Conservation (phyloP, 768 basidiomycete species). For the Lyophyllum semitale region DNA sequence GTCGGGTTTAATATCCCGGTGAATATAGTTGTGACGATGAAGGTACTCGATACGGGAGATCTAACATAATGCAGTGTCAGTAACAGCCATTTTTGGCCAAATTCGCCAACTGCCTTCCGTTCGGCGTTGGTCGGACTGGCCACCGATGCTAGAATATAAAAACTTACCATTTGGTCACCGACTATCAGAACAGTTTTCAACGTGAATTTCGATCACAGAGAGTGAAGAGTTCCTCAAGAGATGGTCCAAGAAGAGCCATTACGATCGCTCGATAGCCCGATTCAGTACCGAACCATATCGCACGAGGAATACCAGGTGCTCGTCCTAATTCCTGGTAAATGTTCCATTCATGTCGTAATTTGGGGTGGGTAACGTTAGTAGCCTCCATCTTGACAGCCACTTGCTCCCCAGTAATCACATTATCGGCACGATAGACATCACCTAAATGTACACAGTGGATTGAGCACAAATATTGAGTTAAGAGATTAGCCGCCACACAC, state of each 20-base stretch:
- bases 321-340: conserved; percentile 74
- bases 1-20: conserved; percentile 81
- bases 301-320: conserved; percentile 72
- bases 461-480: too few relatives aligned
- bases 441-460: conserved; percentile 35
- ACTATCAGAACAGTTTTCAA: conserved; percentile 64
- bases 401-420: conserved; percentile 77
- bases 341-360: conserved; percentile 76
- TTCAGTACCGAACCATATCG: conserved; percentile 67
- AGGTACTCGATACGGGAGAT: conserved; percentile 28
- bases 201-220: conserved; percentile 54
- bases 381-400: conserved; percentile 73
- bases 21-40: conserved; percentile 79
- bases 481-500: too few relatives aligned
- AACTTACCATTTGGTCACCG: conserved; percentile 70
- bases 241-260: conserved; percentile 70
- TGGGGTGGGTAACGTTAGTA: conserved; percentile 60
- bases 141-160: too few relatives aligned
- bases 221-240: conserved; percentile 65
- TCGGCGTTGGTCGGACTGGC: too few relatives aligned
- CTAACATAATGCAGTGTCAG: conserved; percentile 54
- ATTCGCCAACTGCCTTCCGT: too few relatives aligned
- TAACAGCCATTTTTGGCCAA: too few relatives aligned
- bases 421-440: conserved; percentile 78
- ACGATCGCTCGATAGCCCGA: conserved; percentile 54